phyloP scores from a whole-genome alignment of 2,329 filamentous ascomycete genomes.

The Talaromyces atroroseus region DNA sequence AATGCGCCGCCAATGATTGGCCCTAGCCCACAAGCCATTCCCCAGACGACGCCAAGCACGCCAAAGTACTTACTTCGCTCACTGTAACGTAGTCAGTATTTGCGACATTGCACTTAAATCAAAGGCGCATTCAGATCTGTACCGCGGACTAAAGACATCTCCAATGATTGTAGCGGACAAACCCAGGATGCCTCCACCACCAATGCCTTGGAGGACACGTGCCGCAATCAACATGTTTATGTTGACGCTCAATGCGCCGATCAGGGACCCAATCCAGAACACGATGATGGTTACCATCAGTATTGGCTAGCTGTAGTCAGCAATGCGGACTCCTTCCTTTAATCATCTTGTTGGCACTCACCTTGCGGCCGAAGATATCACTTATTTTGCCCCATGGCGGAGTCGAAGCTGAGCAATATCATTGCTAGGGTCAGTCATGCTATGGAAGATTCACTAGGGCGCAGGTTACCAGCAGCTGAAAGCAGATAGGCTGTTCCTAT shows the following conservation, averaged over 20 bases:
- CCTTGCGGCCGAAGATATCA: constrained; percentile 6
- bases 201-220: constrained; percentile 2
- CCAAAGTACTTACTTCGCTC: constrained; percentile 17
- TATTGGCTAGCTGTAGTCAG: neutral
- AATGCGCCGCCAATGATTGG: constrained; percentile 51
- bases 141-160: constrained; percentile 5
- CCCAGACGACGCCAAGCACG: constrained; percentile 47
- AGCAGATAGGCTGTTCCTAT: constrained; percentile 5
- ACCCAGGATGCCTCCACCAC: constrained; percentile 1
- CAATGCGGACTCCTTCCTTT: neutral
- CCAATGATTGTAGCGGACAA: constrained; percentile 4
- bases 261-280: constrained; percentile 1
- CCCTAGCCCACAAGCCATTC: constrained; percentile 51
- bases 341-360: neutral
- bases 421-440: neutral
- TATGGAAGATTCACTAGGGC: neutral
- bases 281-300: neutral
- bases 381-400: constrained; percentile 1
- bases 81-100: neutral
- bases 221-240: neutral
- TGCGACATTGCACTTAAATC: neutral
- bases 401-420: neutral
- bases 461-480: neutral
- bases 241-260: neutral
- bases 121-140: neutral